Evolutionary conservation across 1,284 basidiomycete genomes (phyloP).

Genomic region (Ustilago sp.): DNA sequence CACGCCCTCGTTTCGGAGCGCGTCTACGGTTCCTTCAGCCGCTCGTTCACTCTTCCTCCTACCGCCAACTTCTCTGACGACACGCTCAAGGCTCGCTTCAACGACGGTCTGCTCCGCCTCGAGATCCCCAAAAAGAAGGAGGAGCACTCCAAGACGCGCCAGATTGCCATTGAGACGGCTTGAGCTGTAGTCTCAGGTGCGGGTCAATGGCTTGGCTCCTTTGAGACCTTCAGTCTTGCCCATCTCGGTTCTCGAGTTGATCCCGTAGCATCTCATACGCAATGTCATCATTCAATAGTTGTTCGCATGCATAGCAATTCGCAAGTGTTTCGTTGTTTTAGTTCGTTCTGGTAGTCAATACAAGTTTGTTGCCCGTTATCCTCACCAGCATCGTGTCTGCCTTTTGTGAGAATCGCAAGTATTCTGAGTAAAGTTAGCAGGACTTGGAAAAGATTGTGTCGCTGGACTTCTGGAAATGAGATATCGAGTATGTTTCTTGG

Average conservation of each 20-base stretch:
- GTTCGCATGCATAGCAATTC: not conserved
- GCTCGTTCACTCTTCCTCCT: slow-evolving; percentile 53
- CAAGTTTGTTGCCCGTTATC: not conserved
- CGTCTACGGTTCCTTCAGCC: slow-evolving; percentile 54
- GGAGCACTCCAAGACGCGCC: slow-evolving; percentile 52
- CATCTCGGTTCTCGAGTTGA: not conserved
- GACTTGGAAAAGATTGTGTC: not conserved
- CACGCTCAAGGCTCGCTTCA: slow-evolving; percentile 54
- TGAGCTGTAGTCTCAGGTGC: slow-evolving; percentile 1
- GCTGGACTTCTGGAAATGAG: not conserved
- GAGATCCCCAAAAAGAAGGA: slow-evolving; percentile 56
- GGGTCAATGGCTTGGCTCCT: not conserved
- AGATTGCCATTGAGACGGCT: slow-evolving; percentile 46
- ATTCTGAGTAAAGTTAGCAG: not conserved
- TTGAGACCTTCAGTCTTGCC: not conserved
- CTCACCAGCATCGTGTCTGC: not conserved
- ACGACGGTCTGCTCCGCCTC: slow-evolving; percentile 55
- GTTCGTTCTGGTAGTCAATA: not conserved
- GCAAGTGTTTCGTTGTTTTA: not conserved
- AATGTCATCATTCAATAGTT: not conserved
- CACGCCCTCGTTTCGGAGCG: slow-evolving; percentile 54
- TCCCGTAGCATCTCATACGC: not conserved
- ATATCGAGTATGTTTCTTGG: no score
- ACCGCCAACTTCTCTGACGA: slow-evolving; percentile 46
- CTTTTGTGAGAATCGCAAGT: not conserved